phyloP scores from a whole-genome alignment of 306 rosid genomes.

The Inga laurina region DNA sequence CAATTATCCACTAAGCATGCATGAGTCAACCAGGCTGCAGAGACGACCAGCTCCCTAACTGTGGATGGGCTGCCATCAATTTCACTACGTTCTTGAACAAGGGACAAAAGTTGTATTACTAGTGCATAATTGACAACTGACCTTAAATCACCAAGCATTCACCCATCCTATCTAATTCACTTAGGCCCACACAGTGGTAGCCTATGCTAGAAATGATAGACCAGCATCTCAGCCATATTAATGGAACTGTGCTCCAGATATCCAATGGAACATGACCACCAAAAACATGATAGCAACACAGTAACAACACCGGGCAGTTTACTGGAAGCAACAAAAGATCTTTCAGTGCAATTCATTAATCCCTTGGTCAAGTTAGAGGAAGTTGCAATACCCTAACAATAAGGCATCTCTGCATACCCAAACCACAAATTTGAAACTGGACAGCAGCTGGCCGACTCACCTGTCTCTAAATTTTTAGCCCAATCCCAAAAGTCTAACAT shows the following conservation, averaged over 20 bases:
- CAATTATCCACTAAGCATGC: conserved; percentile 70
- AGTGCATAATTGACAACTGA: conserved; percentile 37
- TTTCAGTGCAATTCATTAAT: conserved; percentile 42
- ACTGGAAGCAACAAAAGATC: conserved; percentile 39
- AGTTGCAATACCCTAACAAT: conserved; percentile 44
- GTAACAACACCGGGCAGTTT: conserved; percentile 32
- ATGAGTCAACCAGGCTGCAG: conserved; percentile 98
- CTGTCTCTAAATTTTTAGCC: conserved; percentile 51
- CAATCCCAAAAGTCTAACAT: conserved; percentile 53
- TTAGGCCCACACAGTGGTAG: conserved; percentile 29
- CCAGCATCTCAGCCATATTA: conserved; percentile 38
- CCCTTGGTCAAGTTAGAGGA: conserved; percentile 45
- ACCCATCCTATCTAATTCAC: conserved; percentile 32
- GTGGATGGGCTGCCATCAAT: conserved; percentile 87
- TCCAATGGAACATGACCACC: conserved; percentile 52
- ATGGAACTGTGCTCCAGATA: conserved; percentile 41
- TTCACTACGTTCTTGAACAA: conserved; percentile 46
- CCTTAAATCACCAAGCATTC: conserved; percentile 28
- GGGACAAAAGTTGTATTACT: conserved; percentile 38
- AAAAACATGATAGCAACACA: conserved; percentile 32
- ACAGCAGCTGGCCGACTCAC: conserved; percentile 98
- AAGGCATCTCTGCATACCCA: conserved; percentile 68
- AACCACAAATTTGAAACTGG: conserved; percentile 97
- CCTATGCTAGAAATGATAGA: conserved; percentile 29
- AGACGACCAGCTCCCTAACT: conserved; percentile 87